Evolutionary conservation across 352 stramenopile genomes (phyloP).

Genomic region (Phytophthora lateralis): DNA sequence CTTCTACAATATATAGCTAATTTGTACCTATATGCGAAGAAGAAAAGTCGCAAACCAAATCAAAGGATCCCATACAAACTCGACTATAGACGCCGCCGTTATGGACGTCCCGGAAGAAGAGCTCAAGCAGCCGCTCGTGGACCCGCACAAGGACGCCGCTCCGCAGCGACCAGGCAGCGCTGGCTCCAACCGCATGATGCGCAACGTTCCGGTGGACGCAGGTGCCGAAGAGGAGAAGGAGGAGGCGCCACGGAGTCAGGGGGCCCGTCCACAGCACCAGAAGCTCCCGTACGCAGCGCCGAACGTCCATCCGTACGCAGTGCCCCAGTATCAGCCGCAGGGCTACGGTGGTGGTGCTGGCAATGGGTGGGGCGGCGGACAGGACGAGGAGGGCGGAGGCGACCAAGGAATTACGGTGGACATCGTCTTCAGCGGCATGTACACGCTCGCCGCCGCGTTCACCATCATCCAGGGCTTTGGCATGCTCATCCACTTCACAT

Average conservation of each 20-base stretch:
- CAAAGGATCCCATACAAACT: constrained; percentile 17
- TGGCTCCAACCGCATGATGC: constrained; percentile 21
- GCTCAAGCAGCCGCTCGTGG: constrained; percentile 77
- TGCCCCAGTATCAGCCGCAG: constrained; percentile 78
- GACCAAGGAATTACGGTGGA: constrained; percentile 65
- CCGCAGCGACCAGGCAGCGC: constrained; percentile 16
- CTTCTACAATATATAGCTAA: constrained; percentile 23
- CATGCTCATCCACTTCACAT: constrained; percentile 81
- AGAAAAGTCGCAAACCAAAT: constrained; percentile 38
- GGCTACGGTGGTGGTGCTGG: constrained; percentile 45
- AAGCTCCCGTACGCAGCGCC: constrained; percentile 68
- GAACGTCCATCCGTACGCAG: constrained; percentile 82
- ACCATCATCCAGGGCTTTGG: constrained; percentile 86
- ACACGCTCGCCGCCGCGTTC: constrained; percentile 80
- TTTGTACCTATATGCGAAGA: constrained; percentile 30
- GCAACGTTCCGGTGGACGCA: constrained; percentile 27
- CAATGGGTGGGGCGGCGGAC: constrained; percentile 44
- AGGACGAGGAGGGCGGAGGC: constrained; percentile 51
- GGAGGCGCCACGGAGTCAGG: constrained; percentile 26
- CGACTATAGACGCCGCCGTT: constrained; percentile 1
- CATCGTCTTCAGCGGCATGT: constrained; percentile 86
- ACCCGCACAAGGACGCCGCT: constrained; percentile 15
- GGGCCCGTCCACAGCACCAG: constrained; percentile 17
- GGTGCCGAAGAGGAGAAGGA: constrained; percentile 70
- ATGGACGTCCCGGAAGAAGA: constrained; percentile 83